Percentiles rank a stretch among this genome's conserved stretches.
phyloP scores from a whole-genome alignment of 1,284 basidiomycete species.

The Ustilago shanxiensis region DNA sequence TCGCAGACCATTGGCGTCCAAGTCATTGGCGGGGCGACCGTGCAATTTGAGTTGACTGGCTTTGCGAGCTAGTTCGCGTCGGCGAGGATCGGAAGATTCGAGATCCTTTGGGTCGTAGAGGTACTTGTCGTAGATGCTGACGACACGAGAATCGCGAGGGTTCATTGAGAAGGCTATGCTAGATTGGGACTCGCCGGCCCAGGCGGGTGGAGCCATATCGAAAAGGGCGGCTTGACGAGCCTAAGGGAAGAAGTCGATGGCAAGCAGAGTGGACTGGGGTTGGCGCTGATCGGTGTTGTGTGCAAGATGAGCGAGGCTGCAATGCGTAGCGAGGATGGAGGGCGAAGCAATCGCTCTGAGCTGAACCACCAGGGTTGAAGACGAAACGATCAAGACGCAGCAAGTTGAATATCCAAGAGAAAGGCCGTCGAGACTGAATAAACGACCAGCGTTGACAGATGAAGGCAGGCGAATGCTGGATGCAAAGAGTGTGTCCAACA shows the following conservation, averaged over 20 bases:
- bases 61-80: constrained; percentile 54
- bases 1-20: constrained; percentile 48
- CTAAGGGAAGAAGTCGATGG: background rate
- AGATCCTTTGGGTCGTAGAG: constrained; percentile 59
- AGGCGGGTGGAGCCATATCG: constrained; percentile 26
- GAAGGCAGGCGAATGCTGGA: background rate
- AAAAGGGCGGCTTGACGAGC: background rate
- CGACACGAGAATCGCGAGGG: constrained; percentile 55
- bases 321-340: no score
- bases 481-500: constrained; percentile 1
- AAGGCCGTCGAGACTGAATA: constrained; percentile 1
- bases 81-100: constrained; percentile 51
- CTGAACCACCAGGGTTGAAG: background rate
- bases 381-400: background rate
- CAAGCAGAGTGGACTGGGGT: background rate
- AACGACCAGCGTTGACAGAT: constrained; percentile 13
- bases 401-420: background rate
- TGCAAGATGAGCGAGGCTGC: background rate
- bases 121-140: constrained; percentile 63
- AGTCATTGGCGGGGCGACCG: constrained; percentile 37
- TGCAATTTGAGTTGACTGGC: constrained; percentile 47
- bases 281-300: background rate
- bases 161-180: constrained; percentile 46
- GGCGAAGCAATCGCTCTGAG: background rate
- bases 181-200: constrained; percentile 44